phyloP scores from a whole-genome alignment of 768 basidiomycete genomes.

The Termitomyces titanicus region DNA sequence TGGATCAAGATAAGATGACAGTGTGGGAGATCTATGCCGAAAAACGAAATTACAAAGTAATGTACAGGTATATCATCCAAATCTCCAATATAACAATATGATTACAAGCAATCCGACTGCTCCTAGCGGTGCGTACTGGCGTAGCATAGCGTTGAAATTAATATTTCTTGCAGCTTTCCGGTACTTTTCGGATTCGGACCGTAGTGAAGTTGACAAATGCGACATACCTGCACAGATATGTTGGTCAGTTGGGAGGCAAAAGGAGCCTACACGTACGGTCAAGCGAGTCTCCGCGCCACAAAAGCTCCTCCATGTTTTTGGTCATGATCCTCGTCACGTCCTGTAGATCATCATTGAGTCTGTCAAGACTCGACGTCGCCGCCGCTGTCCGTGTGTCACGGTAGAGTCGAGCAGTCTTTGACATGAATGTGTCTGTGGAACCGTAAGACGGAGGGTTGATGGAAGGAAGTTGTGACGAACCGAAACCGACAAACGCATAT shows the following conservation, averaged over 20 bases:
- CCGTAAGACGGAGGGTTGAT: background rate
- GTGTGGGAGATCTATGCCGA: slow-evolving; percentile 5
- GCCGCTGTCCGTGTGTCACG: slow-evolving; percentile 86
- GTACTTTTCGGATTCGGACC: slow-evolving; percentile 97
- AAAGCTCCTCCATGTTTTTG: slow-evolving; percentile 99
- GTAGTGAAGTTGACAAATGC: slow-evolving; percentile 88
- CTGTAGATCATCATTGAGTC: slow-evolving; percentile 92
- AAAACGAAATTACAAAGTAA: slow-evolving; percentile 4
- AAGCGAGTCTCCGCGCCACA: slow-evolving; percentile 97
- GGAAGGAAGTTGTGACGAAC: slow-evolving; percentile 42
- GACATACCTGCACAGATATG: slow-evolving; percentile 74
- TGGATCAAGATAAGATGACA: slow-evolving; percentile 16
- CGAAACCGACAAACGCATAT: slow-evolving; percentile 99
- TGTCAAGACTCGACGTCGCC: slow-evolving; percentile 72
- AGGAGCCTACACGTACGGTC: slow-evolving; percentile 60
- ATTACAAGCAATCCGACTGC: slow-evolving; percentile 79
- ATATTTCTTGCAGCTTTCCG: slow-evolving; percentile 93
- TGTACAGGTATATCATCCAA: slow-evolving; percentile 39
- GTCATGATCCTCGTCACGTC: slow-evolving; percentile 99
- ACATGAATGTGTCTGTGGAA: slow-evolving; percentile 91
- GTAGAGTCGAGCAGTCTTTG: slow-evolving; percentile 93
- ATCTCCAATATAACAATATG: slow-evolving; percentile 76
- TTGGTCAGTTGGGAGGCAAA: background rate
- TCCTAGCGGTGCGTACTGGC: slow-evolving; percentile 93
- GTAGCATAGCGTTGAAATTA: slow-evolving; percentile 88